phyloP scores from a whole-genome alignment of 2,329 filamentous ascomycete genomes.

The Didymella exigua region DNA sequence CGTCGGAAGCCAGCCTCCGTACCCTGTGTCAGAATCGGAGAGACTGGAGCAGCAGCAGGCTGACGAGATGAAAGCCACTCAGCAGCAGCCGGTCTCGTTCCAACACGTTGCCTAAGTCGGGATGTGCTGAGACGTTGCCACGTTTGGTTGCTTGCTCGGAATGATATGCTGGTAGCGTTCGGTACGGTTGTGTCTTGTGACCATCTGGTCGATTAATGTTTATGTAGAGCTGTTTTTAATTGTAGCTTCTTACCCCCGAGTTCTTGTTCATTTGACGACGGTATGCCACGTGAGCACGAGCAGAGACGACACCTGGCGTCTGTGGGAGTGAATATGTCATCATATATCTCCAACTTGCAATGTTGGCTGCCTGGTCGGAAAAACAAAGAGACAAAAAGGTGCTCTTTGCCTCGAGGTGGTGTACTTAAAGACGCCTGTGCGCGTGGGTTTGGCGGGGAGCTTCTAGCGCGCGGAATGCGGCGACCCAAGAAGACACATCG shows the following conservation, averaged over 20 bases:
- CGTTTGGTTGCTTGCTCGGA: not conserved
- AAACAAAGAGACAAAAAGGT: not conserved
- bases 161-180: not conserved
- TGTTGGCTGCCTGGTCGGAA: conserved; percentile 18
- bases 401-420: not conserved
- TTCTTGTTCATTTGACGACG: not conserved
- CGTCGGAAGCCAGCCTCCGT: conserved; percentile 33
- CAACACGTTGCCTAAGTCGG: conserved; percentile 7
- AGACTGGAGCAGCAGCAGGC: conserved; percentile 34
- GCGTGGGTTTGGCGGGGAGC: conserved; percentile 29
- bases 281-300: not conserved
- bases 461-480: conserved; percentile 39
- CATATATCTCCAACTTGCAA: not conserved
- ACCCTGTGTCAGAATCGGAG: conserved; percentile 41
- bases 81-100: conserved; percentile 1
- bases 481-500: conserved; percentile 46
- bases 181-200: not conserved
- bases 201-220: not conserved
- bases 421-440: conserved; percentile 21
- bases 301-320: not conserved
- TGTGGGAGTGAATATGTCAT: not conserved
- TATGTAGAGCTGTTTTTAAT: not conserved
- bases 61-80: not conserved
- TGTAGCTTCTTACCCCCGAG: not conserved
- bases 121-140: not conserved